A percentile compares a stretch with the other conserved stretches of the same genome.
Conservation (phyloP, 108 stramenopile species). For the Conticribra guillardii region DNA sequence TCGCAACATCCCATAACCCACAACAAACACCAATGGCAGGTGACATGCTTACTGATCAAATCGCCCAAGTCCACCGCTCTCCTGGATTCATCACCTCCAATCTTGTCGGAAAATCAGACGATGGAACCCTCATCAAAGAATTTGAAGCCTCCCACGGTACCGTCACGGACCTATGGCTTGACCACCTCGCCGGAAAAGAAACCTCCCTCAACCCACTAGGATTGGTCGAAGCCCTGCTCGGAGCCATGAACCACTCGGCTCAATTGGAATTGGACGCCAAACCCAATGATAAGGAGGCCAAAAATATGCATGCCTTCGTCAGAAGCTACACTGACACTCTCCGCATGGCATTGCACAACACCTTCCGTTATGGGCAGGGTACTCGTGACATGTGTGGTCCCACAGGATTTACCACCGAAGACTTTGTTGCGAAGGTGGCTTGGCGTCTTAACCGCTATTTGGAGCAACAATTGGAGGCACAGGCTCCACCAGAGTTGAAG, state of each 20-base stretch:
- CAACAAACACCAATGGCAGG: too few species aligned
- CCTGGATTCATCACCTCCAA: slow-evolving; percentile 98
- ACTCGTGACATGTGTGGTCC: slow-evolving; percentile 96
- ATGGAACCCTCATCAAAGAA: slow-evolving; percentile 92
- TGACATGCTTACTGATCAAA: slow-evolving; percentile 93
- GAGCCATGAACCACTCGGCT: slow-evolving; percentile 94
- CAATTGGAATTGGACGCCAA: slow-evolving; percentile 72
- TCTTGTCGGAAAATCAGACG: slow-evolving; percentile 89
- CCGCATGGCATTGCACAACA: slow-evolving; percentile 92
- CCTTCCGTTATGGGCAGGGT: slow-evolving; percentile 96
- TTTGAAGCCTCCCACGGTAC: slow-evolving; percentile 98
- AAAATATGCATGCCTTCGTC: slow-evolving; percentile 60
- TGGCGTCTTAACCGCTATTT: slow-evolving; percentile 91
- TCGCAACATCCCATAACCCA: too few species aligned
- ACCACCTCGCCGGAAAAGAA: slow-evolving; percentile 95
- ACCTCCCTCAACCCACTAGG: slow-evolving; percentile 97
- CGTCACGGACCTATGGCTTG: slow-evolving; percentile 94
- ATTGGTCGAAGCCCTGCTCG: slow-evolving; percentile 94
- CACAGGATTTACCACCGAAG: slow-evolving; percentile 93
- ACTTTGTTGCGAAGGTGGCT: slow-evolving; percentile 93
- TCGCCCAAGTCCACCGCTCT: slow-evolving; percentile 97
- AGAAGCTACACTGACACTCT: slow-evolving; percentile 80
- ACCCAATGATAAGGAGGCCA: slow-evolving; percentile 57
- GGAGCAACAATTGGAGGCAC: slow-evolving; percentile 69
- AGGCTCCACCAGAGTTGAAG: slow-evolving; percentile 71